Base-by-base conservation (phyloP, 345 rosid genomes). In the Salix dunnii region DNA sequence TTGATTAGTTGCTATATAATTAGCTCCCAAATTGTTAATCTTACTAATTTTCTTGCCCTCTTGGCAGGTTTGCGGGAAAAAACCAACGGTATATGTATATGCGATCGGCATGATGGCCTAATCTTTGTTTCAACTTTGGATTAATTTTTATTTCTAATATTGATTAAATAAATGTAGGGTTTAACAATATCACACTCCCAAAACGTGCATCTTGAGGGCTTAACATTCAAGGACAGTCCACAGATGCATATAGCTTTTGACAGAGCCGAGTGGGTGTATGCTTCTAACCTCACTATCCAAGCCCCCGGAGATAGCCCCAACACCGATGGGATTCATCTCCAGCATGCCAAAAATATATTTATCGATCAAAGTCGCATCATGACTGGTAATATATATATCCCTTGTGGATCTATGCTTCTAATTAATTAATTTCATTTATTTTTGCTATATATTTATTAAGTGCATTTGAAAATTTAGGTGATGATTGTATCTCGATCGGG, bases 261-360 rank as follows among this genome's bases (percentile, higher is more conserved):
- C n/a, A 43, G 71, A 30, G 85, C 81, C 14, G 74, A 48, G 21
- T 35, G 63, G 53, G 81, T 84, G 38, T 17, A 36, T 27, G 84
- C 8, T 35, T 36, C 80, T 36, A 62, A 83, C 40, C 23, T 90
- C 60, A 75, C 84, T 67, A 83, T 90, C 68, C 58, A 17, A 1
- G 84, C 91, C 6, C 87, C 86, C 0, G 81, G 71, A 12, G 8
- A 85, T 58, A 88, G 89, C 43, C 93, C 87, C 74, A 86, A 90
- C 79, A 90, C 89, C 4, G 91, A 88, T 46, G 93, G 93, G 7
- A 90, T 90, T 74, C 90, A 88, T 70, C 72, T 88, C 55, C 86
- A 86, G 70, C 81, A 73, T 31, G 78, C 77, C 53, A 66, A 77
- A 13, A 67, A 84, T 60, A 73, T 89, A 55, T 20, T 6, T 3